Evolutionary conservation across 2,329 filamentous ascomycete species (phyloP).

Genomic region (Fusarium falciforme): DNA sequence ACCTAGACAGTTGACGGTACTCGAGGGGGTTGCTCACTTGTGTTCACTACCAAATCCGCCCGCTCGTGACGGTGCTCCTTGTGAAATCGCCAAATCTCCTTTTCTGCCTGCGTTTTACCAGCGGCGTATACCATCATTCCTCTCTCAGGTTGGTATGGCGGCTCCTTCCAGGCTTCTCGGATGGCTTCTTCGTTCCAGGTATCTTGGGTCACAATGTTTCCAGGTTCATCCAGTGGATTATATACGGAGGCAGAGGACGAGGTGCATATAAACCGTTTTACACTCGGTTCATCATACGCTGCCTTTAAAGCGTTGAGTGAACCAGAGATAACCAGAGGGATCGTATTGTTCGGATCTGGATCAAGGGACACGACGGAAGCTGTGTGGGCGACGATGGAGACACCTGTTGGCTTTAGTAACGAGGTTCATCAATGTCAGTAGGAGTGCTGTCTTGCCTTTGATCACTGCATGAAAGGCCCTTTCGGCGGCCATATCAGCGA

Average conservation of each 20-base stretch:
- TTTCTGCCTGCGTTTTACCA: constrained; percentile 50
- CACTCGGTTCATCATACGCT: constrained; percentile 46
- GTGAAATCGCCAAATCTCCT: constrained; percentile 49
- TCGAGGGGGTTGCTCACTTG: neutral
- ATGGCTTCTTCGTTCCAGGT: constrained; percentile 50
- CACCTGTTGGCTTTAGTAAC: constrained; percentile 12
- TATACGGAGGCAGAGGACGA: constrained; percentile 27
- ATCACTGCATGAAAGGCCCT: constrained; percentile 41
- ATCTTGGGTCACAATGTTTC: neutral
- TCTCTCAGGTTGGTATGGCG: constrained; percentile 46
- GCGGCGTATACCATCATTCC: constrained; percentile 47
- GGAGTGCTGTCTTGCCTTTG: constrained; percentile 25
- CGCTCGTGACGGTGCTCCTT: constrained; percentile 11
- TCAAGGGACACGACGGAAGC: constrained; percentile 50
- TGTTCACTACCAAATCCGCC: constrained; percentile 36
- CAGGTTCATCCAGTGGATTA: neutral
- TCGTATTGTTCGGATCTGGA: constrained; percentile 53
- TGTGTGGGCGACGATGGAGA: constrained; percentile 51
- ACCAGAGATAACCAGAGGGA: constrained; percentile 49
- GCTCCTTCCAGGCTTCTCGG: constrained; percentile 48
- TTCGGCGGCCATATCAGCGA: constrained; percentile 47
- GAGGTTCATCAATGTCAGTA: neutral
- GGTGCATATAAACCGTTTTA: constrained; percentile 53
- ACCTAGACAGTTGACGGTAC: neutral
- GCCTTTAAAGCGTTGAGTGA: constrained; percentile 48